Evolutionary conservation across 2,329 filamentous ascomycete species (phyloP), one percentile per base, ranked within the genome.

Genomic region (Calycina marina): DNA sequence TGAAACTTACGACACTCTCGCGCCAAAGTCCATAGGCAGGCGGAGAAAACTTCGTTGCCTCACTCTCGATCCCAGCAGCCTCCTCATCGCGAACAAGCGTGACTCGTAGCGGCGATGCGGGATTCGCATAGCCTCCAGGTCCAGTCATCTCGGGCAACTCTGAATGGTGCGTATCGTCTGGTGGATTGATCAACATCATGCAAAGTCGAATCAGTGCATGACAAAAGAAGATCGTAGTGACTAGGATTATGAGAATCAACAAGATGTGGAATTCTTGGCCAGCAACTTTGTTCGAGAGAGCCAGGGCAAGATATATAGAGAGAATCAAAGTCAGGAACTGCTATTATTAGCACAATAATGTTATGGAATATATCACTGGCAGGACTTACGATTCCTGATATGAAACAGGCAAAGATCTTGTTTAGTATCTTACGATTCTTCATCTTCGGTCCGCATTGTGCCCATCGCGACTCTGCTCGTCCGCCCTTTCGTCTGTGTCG

Each of bases 21-120:
- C 83, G 66, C 81, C 83, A 92, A 1, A 84, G 59, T 0, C 85
- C 85, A 50, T 93, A 93, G 2, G 83, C 83, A 0, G 86, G 85
- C 4, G 86, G 85, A 6, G 74, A 71, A 13, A 65, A 42, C 45
- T 74, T 73, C 25, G 59, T 57, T 0, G 66, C 58, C 37, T 72
- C 66, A 31, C 62, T 67, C 35, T 69, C 64, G 32, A 64, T 53
- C 3, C 66, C 69, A 2, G 60, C 66, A 12, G 70, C 67, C 47
- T 85, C 81, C 47, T 86, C 79, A 48, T 90, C 83, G 25, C 71
- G 66, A 2, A 74, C 72, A 28, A 88, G 63, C 12, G 80, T 69
- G 8, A 93, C 81, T 25, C 68, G 75, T 39, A 93, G 92, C 1
- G 85, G 85, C 15, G 69, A 63, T 6, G 64, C 57, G 4, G 83